A percentile compares a stretch with the other conserved stretches of the same genome.
These are phyloP conservation scores for Kwoniella europaea DNA, from an alignment of 768 basidiomycete species.

Conservation along the genomic window DNA sequence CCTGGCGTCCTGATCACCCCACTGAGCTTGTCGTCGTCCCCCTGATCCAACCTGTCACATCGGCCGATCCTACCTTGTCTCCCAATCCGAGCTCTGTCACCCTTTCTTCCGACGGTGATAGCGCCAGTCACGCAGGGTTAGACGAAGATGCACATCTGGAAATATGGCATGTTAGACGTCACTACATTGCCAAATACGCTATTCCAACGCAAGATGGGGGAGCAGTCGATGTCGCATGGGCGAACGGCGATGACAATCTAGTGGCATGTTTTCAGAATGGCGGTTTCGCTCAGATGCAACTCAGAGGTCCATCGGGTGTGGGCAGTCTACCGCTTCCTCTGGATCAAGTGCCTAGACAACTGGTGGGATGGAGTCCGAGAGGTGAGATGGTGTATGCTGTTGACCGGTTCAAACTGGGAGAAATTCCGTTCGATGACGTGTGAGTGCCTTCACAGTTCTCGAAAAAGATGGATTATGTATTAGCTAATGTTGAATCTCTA, in stretches of 20 bases:
- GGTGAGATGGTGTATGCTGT: slow-evolving; percentile 51
- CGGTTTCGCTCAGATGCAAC: slow-evolving; percentile 46
- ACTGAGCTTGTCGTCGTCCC: slow-evolving; percentile 55
- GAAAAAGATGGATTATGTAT: neutral
- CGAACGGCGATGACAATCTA: slow-evolving; percentile 35
- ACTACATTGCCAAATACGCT: slow-evolving; percentile 53
- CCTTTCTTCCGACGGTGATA: neutral
- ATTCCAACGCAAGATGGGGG: slow-evolving; percentile 40
- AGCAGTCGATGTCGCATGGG: slow-evolving; percentile 48
- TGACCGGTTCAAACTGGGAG: slow-evolving; percentile 52
- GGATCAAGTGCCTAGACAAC: slow-evolving; percentile 51
- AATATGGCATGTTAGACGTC: slow-evolving; percentile 56
- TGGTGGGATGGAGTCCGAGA: slow-evolving; percentile 45
- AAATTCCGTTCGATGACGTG: slow-evolving; percentile 57
- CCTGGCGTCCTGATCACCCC: slow-evolving; percentile 53
- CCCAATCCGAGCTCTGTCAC: slow-evolving; percentile 1
- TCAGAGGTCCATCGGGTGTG: slow-evolving; percentile 15
- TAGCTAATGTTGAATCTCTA: slow-evolving; percentile 1
- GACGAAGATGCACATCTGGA: slow-evolving; percentile 54
- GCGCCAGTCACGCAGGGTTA: neutral
- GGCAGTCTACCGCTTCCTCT: slow-evolving; percentile 40
- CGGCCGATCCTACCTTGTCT: slow-evolving; percentile 12
- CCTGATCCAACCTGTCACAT: slow-evolving; percentile 28
- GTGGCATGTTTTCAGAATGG: slow-evolving; percentile 53
- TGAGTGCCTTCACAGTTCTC: slow-evolving; percentile 27